Evolutionary conservation across 192 early-diverging fungal genomes (phyloP).

Genomic region (Podila epigama): DNA sequence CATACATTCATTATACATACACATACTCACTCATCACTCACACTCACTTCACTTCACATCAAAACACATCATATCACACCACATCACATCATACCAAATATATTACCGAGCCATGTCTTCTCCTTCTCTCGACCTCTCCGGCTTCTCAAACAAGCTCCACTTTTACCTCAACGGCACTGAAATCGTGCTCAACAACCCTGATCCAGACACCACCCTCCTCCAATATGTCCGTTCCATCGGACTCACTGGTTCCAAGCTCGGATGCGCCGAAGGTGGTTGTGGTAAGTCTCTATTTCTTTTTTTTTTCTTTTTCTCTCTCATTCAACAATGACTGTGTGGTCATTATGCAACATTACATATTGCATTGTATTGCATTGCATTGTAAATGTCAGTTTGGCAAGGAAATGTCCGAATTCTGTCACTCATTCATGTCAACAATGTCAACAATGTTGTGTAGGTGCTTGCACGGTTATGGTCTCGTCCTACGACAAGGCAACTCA

Average conservation of each 20-base stretch:
- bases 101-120: no score
- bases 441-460: conserved; percentile 55
- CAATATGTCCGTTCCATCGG: conserved; percentile 71
- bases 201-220: conserved; percentile 69
- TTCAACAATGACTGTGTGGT: no score
- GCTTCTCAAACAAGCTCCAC: conserved; percentile 53
- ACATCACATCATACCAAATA: no score
- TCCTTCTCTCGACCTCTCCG: conserved; percentile 24
- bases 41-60: not conserved
- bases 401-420: conserved; percentile 31
- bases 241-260: conserved; percentile 78
- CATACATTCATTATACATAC: not conserved
- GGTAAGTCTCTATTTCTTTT: conserved; percentile 39
- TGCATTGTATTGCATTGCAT: no score
- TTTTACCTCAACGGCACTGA: conserved; percentile 70
- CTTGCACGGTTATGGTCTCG: conserved; percentile 84
- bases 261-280: conserved; percentile 82
- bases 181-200: conserved; percentile 60
- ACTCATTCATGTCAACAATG: no score
- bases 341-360: no score
- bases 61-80: no score
- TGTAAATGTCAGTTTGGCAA: no score
- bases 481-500: conserved; percentile 55
- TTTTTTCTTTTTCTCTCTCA: not conserved
- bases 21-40: not conserved